phyloP scores from a whole-genome alignment of 2,329 filamentous ascomycete genomes.

The Fusarium sp. region DNA sequence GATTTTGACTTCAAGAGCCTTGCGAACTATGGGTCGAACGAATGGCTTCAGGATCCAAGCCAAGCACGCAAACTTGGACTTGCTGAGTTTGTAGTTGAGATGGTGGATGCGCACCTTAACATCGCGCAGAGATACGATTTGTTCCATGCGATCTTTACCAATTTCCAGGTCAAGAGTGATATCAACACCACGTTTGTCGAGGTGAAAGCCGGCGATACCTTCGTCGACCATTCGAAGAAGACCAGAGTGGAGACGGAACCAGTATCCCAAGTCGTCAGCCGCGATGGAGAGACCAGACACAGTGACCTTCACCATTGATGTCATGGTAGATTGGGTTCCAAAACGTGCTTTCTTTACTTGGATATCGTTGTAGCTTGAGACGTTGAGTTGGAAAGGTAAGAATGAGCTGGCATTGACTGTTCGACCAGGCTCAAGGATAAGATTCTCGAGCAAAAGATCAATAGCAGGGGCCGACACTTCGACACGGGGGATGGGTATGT shows the following conservation, averaged over 20 bases:
- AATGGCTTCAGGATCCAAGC: conserved; percentile 88
- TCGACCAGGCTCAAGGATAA: conserved; percentile 87
- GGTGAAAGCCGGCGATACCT: conserved; percentile 85
- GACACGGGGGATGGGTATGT: conserved; percentile 89
- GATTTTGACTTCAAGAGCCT: conserved; percentile 82
- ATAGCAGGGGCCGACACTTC: conserved; percentile 86
- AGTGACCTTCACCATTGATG: conserved; percentile 80
- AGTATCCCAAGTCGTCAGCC: conserved; percentile 90
- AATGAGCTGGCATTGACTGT: conserved; percentile 90
- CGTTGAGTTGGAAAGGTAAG: conserved; percentile 82
- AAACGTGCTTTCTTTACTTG: conserved; percentile 81
- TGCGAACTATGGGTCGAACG: conserved; percentile 82
- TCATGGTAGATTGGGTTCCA: conserved; percentile 71
- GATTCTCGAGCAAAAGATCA: conserved; percentile 88
- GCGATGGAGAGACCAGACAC: conserved; percentile 85
- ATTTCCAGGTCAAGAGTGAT: conserved; percentile 88
- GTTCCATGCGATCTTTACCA: conserved; percentile 79
- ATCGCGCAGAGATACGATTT: conserved; percentile 80
- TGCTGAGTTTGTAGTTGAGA: conserved; percentile 80
- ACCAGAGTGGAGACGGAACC: conserved; percentile 82
- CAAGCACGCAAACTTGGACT: conserved; percentile 80
- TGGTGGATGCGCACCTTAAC: conserved; percentile 89
- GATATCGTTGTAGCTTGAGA: conserved; percentile 87
- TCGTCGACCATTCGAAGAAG: conserved; percentile 81
- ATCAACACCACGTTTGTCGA: conserved; percentile 90